Evolutionary conservation across 177 flowering plant species (phyloP), one percentile per base, ranked within the genome.

Genomic region (Telopea speciosissima): DNA sequence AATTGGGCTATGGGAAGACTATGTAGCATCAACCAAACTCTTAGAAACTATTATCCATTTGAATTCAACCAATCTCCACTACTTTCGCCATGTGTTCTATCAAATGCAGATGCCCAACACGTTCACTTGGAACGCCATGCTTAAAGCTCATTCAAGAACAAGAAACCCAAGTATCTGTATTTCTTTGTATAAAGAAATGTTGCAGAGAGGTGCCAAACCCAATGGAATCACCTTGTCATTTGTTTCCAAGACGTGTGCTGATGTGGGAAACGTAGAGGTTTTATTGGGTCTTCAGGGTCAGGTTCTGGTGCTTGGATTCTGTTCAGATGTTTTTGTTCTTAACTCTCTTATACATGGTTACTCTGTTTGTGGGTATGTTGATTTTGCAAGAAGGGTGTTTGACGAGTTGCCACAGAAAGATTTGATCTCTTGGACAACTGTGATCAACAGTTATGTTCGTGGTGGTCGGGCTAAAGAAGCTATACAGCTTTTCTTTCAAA

Each of bases 371-470:
- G 60, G 70, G 70, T 65, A 19, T 24, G 23, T 59, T 42, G 70
- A 64, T 44, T 65, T 23, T 44, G 73, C 73, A 14, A 67, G 66
- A 22, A 11, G 19, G 61, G 62, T 65, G 8, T 74, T 74, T 54
- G 77, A 74, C 25, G 77, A 65, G n/a, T 12, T 65, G 8, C 60
- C 73, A 1, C 24, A 70, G 10, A 70, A 70, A 44, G 73, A 70
- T 65, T 52, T 70, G 66, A 31, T 74, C 22, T 60, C 69, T 58
- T 70, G 73, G 77, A 69, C 69, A 12, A 42, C 59, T 1, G 21
- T 69, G 2, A 69, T 70, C 25, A 65, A 44, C 7, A 49, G 69
- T n/a, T 74, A 69, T 56, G 68, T 69, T 19, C 65, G 65, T 26
- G 24, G 59, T 31, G 45, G 33, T 52, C 64, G 68, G 0, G 58